Base-by-base conservation (phyloP, 2,329 filamentous ascomycete genomes). In the Myotisia sp. region DNA sequence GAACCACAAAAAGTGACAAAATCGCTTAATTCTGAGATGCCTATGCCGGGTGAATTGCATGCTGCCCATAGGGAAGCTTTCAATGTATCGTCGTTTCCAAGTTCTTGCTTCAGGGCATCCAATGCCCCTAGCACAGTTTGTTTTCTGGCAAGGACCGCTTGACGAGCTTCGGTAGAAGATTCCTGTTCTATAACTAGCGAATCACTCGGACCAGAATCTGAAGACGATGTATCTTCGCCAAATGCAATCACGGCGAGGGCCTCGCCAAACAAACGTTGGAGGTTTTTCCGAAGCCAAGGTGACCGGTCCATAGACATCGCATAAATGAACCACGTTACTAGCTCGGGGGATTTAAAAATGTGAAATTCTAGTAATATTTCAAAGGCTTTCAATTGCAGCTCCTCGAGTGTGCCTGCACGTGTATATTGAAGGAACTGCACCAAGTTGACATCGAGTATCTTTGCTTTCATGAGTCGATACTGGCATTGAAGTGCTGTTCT, bases 341-440 rank as follows among this genome's bases (percentile, higher is more conserved):
- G 56, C 6, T 62, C 58, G 7, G 66, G 58, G 29, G 61, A 59
- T 23, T 60, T 60, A 23, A 70, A 63, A 35, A 72, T 55, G 32
- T 69, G 69, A 6, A 74, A 56, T 12, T 71, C 65, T 19, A 71
- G 58, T 1, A 78, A 56, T 39, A 67, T 71, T 16, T 64, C 56
- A 51, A 75, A 76, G 2, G 73, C 73, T 36, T 68, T 63, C 12
- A 75, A 42, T 4, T 74, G 68, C 17, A 78, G 66, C 37, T 70
- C 63, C 31, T 74, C 69, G 35, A 70, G 71, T 13, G 74, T 76
- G 16, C 68, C 70, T 13, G 64, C 55, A 33, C 68, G 60, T 1
- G 71, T 72, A 44, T 77, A 78, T 33, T 72, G 69, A 38, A 77
- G 46, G 38, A 77, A 72, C 34, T 74, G 71, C 29, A 66, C 59